Evolutionary conservation across 495 filamentous ascomycete species (phyloP), one percentile per base, ranked within the genome.

Genomic region (Choiromyces venosus): DNA sequence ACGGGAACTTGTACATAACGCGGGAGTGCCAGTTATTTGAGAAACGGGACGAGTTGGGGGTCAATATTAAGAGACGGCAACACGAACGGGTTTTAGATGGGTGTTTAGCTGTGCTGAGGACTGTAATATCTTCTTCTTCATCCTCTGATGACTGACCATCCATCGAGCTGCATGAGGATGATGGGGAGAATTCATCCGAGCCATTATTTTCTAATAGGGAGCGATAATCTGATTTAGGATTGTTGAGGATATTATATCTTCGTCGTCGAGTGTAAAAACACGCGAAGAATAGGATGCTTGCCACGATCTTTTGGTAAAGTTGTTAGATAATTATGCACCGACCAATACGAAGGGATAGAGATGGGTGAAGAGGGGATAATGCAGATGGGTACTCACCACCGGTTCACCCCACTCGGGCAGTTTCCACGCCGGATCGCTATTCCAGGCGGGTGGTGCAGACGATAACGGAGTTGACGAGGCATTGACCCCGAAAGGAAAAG

Each of bases 1-100:
- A 94, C 16, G 92, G 92, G 69, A 91, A 87, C 74, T 87, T 89
- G 44, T 86, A 83, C 9, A 94, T 84, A 35, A 93, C 80, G n/a
- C 86, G 83, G 71, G 87, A 89, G 78, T 90, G 88, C 42, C 86
- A 74, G 74, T 88, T 82, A 68, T 85, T 79, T 25, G 83, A 80
- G 79, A 89, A 90, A 40, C 85, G 85, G 0, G 87, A 86, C 1
- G 88, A 86, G 75, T 90, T 89, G 4, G 87, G 88, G 4, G 85
- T 89, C 68, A 83, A 78, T 44, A 90, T 73, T 4, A 77, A 70
- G 40, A 84, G 71, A 16, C 88, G 85, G 67, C 82, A 86, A 70
- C 83, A 86, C 37, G 71, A 74, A 36, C 85, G 84, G 71, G 81
- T 80, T 75, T 87, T 88, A 0, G 86, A 82, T 42, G 79, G 78